Percentiles rank a stretch among this genome's conserved stretches.
phyloP scores from a whole-genome alignment of 371 early-diverging fungal species.

The Conidiobolus incongruus region DNA sequence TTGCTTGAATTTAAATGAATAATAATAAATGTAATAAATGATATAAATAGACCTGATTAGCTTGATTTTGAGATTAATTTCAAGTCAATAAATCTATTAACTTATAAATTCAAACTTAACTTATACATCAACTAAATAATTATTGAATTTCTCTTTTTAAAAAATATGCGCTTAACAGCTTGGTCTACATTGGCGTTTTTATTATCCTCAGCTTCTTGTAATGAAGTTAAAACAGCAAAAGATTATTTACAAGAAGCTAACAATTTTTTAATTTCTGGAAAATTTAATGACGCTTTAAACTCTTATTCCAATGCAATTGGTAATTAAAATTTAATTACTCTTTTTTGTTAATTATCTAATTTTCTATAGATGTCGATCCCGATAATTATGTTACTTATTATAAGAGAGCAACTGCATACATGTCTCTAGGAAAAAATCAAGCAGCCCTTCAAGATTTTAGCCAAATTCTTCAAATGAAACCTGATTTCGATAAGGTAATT shows the following conservation, averaged over 20 bases:
- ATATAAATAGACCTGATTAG: too few species aligned
- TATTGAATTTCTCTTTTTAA: too few species aligned
- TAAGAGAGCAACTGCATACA: conserved; percentile 64
- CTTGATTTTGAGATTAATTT: too few species aligned
- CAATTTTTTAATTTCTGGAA: background rate
- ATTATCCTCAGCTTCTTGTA: too few species aligned
- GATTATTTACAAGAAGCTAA: background rate
- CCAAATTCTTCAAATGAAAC: conserved; percentile 45
- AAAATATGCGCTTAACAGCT: too few species aligned
- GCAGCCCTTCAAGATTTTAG: conserved; percentile 60
- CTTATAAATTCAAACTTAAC: too few species aligned
- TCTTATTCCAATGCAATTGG: conserved; percentile 1
- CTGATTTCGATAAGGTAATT: conserved; percentile 36
- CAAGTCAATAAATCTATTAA: too few species aligned
- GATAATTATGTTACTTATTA: conserved; percentile 56
- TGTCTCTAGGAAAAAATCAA: conserved; percentile 40
- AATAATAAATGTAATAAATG: too few species aligned
- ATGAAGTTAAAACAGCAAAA: background rate
- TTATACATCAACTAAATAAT: too few species aligned
- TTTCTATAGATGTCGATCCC: conserved; percentile 32
- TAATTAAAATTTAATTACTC: background rate
- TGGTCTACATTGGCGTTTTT: too few species aligned
- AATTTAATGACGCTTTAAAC: conserved; percentile 3
- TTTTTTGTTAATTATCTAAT: background rate
- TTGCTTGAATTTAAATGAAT: too few species aligned